Evolutionary conservation across 345 rosid species (phyloP).

Genomic region (Brassica carinata): DNA sequence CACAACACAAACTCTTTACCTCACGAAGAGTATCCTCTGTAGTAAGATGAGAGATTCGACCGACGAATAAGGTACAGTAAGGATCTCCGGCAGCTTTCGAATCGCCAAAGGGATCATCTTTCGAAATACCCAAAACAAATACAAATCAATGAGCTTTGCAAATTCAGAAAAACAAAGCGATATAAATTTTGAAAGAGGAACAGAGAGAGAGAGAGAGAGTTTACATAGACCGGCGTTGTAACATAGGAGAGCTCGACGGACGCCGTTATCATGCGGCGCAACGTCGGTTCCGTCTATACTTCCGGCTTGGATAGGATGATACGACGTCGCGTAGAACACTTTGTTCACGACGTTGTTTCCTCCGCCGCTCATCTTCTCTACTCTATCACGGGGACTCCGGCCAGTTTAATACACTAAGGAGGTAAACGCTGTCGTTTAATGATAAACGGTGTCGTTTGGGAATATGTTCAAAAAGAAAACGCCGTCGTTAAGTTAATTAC

Average conservation of each 20-base stretch:
- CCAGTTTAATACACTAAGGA: not conserved
- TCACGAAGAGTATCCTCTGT: conserved; percentile 65
- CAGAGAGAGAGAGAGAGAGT: not conserved
- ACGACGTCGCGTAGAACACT: conserved; percentile 78
- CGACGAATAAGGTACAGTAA: conserved; percentile 76
- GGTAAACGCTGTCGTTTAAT: conserved; percentile 3
- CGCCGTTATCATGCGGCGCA: conserved; percentile 76
- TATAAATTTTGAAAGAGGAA: not conserved
- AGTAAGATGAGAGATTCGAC: conserved; percentile 79
- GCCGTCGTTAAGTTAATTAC: not conserved
- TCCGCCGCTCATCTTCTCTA: conserved; percentile 37
- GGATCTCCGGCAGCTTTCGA: conserved; percentile 79
- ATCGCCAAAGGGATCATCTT: conserved; percentile 86
- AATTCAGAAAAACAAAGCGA: not conserved
- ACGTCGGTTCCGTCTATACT: conserved; percentile 92
- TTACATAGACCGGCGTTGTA: conserved; percentile 82
- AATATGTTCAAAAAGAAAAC: not conserved
- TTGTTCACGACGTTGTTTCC: conserved; percentile 46
- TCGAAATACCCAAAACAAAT: conserved; percentile 16
- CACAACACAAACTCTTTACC: conserved; percentile 37
- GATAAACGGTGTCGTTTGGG: not conserved
- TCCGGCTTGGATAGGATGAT: conserved; percentile 94
- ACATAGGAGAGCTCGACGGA: conserved; percentile 83
- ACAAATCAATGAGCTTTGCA: not conserved
- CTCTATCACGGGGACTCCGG: conserved; percentile 22